A percentile compares a stretch with the other conserved stretches of the same genome.
These are phyloP conservation scores for Colletotrichum siamense DNA, from an alignment of 2,329 filamentous ascomycete genomes.

Conservation along the genomic window DNA sequence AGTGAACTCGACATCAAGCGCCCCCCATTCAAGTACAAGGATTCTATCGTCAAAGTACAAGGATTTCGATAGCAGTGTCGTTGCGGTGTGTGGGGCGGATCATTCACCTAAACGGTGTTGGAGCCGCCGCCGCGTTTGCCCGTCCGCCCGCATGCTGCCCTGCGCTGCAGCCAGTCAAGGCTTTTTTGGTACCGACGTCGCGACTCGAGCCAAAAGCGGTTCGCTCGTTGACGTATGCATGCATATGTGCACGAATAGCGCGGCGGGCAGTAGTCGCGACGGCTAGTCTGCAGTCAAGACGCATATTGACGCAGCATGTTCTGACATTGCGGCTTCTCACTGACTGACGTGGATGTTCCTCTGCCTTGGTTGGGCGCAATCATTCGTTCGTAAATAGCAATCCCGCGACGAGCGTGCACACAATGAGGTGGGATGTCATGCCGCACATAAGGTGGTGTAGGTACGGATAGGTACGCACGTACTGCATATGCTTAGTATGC, in stretches of 20 bases:
- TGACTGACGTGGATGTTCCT: background rate
- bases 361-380: background rate
- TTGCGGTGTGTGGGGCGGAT: background rate
- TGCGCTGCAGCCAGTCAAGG: background rate
- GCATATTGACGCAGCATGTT: background rate
- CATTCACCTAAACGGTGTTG: background rate
- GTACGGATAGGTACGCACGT: background rate
- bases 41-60: background rate
- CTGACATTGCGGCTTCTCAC: background rate
- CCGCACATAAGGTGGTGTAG: background rate
- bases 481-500: background rate
- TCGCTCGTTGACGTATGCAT: constrained; percentile 14
- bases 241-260: constrained; percentile 8
- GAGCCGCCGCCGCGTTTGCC: background rate
- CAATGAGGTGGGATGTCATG: background rate
- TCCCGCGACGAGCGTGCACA: background rate
- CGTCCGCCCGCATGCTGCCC: background rate
- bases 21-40: background rate
- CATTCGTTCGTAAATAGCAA: background rate
- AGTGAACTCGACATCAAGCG: background rate
- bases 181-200: constrained; percentile 11
- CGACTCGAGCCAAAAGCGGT: constrained; percentile 19
- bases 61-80: background rate
- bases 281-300: background rate
- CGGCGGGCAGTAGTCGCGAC: background rate